phyloP scores from a whole-genome alignment of 768 basidiomycete genomes.

The Amanita jacksonii region DNA sequence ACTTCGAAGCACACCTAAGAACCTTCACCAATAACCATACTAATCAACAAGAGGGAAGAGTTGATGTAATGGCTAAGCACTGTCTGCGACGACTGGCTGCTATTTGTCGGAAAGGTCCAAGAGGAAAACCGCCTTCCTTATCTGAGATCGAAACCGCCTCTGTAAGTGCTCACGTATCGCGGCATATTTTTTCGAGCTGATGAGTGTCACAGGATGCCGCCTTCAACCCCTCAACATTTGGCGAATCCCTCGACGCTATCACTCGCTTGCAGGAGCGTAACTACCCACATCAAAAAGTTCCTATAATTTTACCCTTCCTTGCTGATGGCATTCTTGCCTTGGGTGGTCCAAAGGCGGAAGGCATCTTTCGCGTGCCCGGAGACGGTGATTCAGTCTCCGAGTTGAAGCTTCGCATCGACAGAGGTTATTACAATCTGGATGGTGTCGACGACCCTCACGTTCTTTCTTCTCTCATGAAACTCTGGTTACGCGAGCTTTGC shows the following conservation, averaged over 20 bases:
- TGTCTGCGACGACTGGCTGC: constrained; percentile 69
- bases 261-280: constrained; percentile 78
- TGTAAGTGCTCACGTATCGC: constrained; percentile 28
- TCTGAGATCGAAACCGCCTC: constrained; percentile 91
- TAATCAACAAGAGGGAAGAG: constrained; percentile 58
- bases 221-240: constrained; percentile 91
- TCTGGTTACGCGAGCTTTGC: constrained; percentile 87
- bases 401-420: constrained; percentile 82
- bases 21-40: constrained; percentile 71
- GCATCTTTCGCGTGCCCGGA: constrained; percentile 90
- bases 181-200: constrained; percentile 10
- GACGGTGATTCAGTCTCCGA: constrained; percentile 84
- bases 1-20: constrained; percentile 78
- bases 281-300: constrained; percentile 77
- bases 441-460: constrained; percentile 88
- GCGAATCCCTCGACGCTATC: constrained; percentile 79
- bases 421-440: constrained; percentile 85
- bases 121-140: constrained; percentile 72
- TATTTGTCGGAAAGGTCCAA: constrained; percentile 76
- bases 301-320: constrained; percentile 90
- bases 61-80: constrained; percentile 88
- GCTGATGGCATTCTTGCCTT: constrained; percentile 86
- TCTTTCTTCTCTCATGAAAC: constrained; percentile 81
- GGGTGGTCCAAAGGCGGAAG: constrained; percentile 77
- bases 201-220: constrained; percentile 63